A percentile compares a stretch with the other conserved stretches of the same genome.
phyloP scores from a whole-genome alignment of 805 yeast species.

The Candida andamanensis region DNA sequence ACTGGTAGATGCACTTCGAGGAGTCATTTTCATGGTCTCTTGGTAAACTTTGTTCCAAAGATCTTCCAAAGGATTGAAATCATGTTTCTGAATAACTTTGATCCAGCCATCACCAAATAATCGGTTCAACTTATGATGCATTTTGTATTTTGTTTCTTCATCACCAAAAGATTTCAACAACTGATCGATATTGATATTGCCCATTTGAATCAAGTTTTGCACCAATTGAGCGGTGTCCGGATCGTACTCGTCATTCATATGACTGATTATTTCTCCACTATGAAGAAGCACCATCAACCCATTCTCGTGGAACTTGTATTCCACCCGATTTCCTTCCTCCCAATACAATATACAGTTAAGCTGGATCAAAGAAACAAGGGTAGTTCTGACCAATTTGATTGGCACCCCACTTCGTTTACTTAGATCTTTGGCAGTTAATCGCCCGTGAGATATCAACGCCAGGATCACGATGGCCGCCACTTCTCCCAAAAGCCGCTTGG shows the following conservation, averaged over 20 bases:
- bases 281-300: slow-evolving; percentile 65
- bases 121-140: slow-evolving; percentile 13
- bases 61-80: slow-evolving; percentile 33
- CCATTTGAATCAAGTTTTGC: slow-evolving; percentile 65
- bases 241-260: slow-evolving; percentile 43
- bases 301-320: slow-evolving; percentile 56
- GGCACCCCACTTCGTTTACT: slow-evolving; percentile 44
- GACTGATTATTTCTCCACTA: slow-evolving; percentile 67
- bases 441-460: slow-evolving; percentile 59
- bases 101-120: slow-evolving; percentile 37
- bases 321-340: slow-evolving; percentile 29
- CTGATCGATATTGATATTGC: slow-evolving; percentile 57
- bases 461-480: slow-evolving; percentile 63
- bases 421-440: slow-evolving; percentile 55
- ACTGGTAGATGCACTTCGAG: slow-evolving; percentile 32
- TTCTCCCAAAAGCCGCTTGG: slow-evolving; percentile 61
- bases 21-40: slow-evolving; percentile 30
- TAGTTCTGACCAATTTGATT: slow-evolving; percentile 48
- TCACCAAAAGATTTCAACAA: slow-evolving; percentile 22
- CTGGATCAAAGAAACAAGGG: slow-evolving; percentile 75
- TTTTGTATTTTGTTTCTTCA: slow-evolving; percentile 13
- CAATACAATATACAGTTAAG: slow-evolving; percentile 69
- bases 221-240: slow-evolving; percentile 51
- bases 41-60: slow-evolving; percentile 33
- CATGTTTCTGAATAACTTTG: slow-evolving; percentile 22